phyloP scores from a whole-genome alignment of 352 stramenopile genomes.

The Phytophthora tentaculata region DNA sequence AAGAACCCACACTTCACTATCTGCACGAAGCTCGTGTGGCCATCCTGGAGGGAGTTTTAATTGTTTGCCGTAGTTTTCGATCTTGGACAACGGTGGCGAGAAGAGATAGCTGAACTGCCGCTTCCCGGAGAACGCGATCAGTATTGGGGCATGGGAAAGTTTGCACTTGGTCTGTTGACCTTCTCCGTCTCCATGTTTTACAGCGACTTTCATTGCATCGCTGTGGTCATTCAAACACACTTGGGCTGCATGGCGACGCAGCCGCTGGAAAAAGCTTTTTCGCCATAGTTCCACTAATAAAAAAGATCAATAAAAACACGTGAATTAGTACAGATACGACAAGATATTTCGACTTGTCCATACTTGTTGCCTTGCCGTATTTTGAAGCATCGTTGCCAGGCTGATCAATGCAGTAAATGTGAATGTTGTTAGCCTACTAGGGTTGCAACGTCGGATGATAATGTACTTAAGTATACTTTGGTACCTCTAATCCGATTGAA shows the following conservation, averaged over 20 bases:
- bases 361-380: constrained; percentile 78
- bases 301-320: background rate
- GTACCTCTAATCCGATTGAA: constrained; percentile 83
- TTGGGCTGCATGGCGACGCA: constrained; percentile 58
- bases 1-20: constrained; percentile 85
- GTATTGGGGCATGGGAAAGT: constrained; percentile 57
- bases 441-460: background rate
- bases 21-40: constrained; percentile 59
- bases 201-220: background rate
- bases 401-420: constrained; percentile 34
- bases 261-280: constrained; percentile 60
- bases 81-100: constrained; percentile 67
- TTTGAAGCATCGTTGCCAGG: constrained; percentile 86
- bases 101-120: constrained; percentile 89
- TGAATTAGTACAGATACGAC: background rate
- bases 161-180: constrained; percentile 27
- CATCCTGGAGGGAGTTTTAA: constrained; percentile 65
- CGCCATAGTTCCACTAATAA: constrained; percentile 67
- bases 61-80: constrained; percentile 69
- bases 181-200: constrained; percentile 8
- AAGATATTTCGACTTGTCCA: background rate
- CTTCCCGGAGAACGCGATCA: constrained; percentile 89
- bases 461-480: no score
- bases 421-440: constrained; percentile 12
- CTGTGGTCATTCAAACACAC: constrained; percentile 58